These are phyloP conservation scores for Chaetomiaceae sp. DNA, from an alignment of 2,329 filamentous ascomycete genomes.

Conservation along the genomic window DNA sequence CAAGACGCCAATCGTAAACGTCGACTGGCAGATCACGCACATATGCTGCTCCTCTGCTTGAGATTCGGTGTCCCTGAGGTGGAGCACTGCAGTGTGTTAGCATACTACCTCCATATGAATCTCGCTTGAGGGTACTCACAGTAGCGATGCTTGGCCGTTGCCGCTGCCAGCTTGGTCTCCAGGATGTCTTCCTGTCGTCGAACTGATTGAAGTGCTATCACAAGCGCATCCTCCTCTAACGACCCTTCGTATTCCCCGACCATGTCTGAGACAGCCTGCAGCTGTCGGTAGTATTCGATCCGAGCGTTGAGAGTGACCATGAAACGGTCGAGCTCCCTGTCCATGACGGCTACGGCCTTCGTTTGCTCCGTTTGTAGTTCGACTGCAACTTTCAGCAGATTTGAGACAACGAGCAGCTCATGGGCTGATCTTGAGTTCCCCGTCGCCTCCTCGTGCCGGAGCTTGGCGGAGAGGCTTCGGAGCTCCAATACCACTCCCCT, in stretches of 20 bases:
- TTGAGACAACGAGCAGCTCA: conserved; percentile 60
- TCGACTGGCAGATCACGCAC: conserved; percentile 79
- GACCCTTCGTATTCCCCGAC: conserved; percentile 68
- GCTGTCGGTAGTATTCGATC: conserved; percentile 81
- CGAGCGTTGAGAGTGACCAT: conserved; percentile 75
- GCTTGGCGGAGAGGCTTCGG: conserved; percentile 53
- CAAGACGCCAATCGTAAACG: conserved; percentile 71
- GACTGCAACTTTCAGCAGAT: conserved; percentile 57
- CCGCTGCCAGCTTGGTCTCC: conserved; percentile 52
- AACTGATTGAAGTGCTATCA: conserved; percentile 39
- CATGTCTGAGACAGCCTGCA: conserved; percentile 86
- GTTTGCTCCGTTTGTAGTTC: conserved; percentile 44
- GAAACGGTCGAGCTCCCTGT: conserved; percentile 71
- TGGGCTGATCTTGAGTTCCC: conserved; percentile 50
- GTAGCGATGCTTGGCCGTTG: conserved; percentile 72
- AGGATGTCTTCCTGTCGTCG: conserved; percentile 44
- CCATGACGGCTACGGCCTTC: conserved; percentile 43
- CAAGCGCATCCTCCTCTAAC: conserved; percentile 45
- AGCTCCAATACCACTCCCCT: conserved; percentile 65
- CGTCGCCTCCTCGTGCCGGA: conserved; percentile 51
- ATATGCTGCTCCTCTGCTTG: conserved; percentile 58
- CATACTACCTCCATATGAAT: background rate
- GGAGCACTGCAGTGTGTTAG: conserved; percentile 37
- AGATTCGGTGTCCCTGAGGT: conserved; percentile 52
- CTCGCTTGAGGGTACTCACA: conserved; percentile 33